A percentile compares a stretch with the other conserved stretches of the same genome.
Conservation (phyloP, 257 asterid species). For the Gentiana dahurica region DNA sequence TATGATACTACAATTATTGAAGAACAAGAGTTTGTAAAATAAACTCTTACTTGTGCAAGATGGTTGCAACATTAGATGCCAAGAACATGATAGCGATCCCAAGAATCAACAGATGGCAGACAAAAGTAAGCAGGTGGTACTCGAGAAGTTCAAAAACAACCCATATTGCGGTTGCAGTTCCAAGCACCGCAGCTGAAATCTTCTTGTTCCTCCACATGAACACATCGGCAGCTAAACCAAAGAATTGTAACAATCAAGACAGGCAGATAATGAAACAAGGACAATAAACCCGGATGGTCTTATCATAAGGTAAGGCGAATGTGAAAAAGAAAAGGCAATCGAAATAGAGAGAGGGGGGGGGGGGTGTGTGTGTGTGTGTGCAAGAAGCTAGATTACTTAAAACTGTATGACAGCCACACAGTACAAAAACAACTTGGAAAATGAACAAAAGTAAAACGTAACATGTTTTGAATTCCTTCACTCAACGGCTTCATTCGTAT, state of each 20-base stretch:
- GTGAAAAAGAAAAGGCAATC: too few relatives aligned
- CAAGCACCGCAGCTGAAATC: slow-evolving; percentile 60
- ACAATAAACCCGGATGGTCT: background rate
- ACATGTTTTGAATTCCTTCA: too few relatives aligned
- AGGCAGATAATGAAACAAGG: background rate
- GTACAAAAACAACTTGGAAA: too few relatives aligned
- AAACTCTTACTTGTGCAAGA: slow-evolving; percentile 58
- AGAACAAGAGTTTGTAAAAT: background rate
- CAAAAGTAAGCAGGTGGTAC: slow-evolving; percentile 69
- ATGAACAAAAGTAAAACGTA: too few relatives aligned
- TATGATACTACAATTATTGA: background rate
- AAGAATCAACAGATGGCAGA: slow-evolving; percentile 55
- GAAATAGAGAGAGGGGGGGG: too few relatives aligned
- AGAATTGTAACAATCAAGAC: slow-evolving; percentile 6
- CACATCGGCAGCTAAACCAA: slow-evolving; percentile 70
- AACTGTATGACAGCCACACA: too few relatives aligned
- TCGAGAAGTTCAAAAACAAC: slow-evolving; percentile 65
- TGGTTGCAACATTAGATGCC: slow-evolving; percentile 68
- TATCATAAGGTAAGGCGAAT: too few relatives aligned
- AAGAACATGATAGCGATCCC: slow-evolving; percentile 54
- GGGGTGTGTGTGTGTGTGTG: too few relatives aligned
- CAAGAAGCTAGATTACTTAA: too few relatives aligned
- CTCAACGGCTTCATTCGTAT: too few relatives aligned
- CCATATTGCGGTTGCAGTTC: slow-evolving; percentile 79
- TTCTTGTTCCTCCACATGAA: slow-evolving; percentile 91